Percentiles rank a stretch among this genome's conserved stretches.
Evolutionary conservation across 371 early-diverging fungal species (phyloP).

Genomic region (Apophysomyces ossiformis): DNA sequence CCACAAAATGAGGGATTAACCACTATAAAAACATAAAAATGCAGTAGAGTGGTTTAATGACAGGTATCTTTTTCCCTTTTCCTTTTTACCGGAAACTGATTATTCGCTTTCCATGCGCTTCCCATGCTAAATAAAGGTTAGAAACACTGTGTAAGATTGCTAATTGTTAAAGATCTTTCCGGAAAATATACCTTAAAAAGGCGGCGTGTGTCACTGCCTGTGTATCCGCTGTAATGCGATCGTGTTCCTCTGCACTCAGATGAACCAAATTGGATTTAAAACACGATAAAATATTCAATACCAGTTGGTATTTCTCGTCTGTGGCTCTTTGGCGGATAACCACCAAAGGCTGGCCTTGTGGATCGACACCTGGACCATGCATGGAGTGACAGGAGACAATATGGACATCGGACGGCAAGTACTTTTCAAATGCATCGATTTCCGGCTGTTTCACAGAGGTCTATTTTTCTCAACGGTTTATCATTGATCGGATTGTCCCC

Average conservation of each 20-base stretch:
- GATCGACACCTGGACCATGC: conserved; percentile 92
- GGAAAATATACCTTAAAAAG: conserved; percentile 68
- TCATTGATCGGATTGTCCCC: background rate
- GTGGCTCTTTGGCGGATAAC: conserved; percentile 79
- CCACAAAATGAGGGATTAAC: conserved; percentile 85
- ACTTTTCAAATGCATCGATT: conserved; percentile 83
- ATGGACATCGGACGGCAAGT: conserved; percentile 87
- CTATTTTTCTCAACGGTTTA: conserved; percentile 29
- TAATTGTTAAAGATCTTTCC: background rate
- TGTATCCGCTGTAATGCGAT: conserved; percentile 95
- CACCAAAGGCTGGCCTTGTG: conserved; percentile 86
- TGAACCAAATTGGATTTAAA: conserved; percentile 83
- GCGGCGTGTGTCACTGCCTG: conserved; percentile 97
- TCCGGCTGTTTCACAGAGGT: conserved; percentile 97
- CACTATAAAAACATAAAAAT: conserved; percentile 53
- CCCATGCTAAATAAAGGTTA: conserved; percentile 72
- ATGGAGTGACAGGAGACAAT: conserved; percentile 95
- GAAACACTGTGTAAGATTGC: background rate
- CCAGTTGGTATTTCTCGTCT: conserved; percentile 64
- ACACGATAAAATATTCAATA: conserved; percentile 67
- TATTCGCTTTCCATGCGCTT: conserved; percentile 89
- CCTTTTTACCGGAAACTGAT: conserved; percentile 70
- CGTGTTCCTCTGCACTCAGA: conserved; percentile 85
- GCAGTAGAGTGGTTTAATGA: background rate
- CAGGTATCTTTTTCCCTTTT: conserved; percentile 21